Conservation (phyloP, 2,329 filamentous ascomycete species). For the Neonectria magnoliae region DNA sequence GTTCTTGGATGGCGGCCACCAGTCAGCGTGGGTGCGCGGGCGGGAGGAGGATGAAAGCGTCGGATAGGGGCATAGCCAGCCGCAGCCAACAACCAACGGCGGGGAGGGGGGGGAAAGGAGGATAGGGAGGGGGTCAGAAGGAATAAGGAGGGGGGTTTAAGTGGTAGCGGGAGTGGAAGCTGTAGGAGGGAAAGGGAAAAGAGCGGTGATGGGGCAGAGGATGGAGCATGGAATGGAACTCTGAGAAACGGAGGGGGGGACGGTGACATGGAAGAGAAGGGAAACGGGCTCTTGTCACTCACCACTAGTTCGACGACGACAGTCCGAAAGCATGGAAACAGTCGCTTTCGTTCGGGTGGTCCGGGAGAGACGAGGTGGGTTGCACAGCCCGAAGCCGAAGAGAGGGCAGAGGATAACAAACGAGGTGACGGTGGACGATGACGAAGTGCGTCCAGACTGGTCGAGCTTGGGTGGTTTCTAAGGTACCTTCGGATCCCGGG, state of each 20-base stretch:
- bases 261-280: background rate
- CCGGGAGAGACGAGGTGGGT: conserved; percentile 23
- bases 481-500: background rate
- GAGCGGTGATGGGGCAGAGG: conserved; percentile 11
- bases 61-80: conserved; percentile 33
- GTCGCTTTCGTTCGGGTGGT: conserved; percentile 32
- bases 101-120: background rate
- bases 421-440: conserved; percentile 23
- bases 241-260: conserved; percentile 3
- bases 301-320: conserved; percentile 35
- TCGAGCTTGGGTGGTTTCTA: background rate
- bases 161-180: conserved; percentile 13
- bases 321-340: conserved; percentile 40
- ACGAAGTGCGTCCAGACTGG: conserved; percentile 16
- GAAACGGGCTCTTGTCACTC: conserved; percentile 26
- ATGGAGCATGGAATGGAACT: background rate
- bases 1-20: conserved; percentile 43
- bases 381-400: conserved; percentile 27
- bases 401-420: conserved; percentile 15
- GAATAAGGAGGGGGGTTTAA: background rate
- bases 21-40: conserved; percentile 37
- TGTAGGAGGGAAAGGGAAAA: conserved; percentile 1
- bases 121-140: conserved; percentile 6
- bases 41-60: conserved; percentile 32
- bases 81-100: conserved; percentile 23